Evolutionary conservation across 2,329 filamentous ascomycete species (phyloP), one percentile per base, ranked within the genome.

Genomic region (Neofusicoccum ribis): DNA sequence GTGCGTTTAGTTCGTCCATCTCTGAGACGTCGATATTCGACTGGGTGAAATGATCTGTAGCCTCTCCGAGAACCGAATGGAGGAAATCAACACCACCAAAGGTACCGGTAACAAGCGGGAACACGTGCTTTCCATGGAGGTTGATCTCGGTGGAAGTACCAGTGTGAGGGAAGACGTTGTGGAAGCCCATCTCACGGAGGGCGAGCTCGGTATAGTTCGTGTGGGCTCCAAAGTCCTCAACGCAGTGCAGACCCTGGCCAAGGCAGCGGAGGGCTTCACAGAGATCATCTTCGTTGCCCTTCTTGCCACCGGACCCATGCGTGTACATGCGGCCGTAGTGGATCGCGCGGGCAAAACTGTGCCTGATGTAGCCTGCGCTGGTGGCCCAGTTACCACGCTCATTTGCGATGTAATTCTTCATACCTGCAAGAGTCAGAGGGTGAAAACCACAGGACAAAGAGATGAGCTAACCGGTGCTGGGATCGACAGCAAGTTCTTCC

Each of bases 371-470:
- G 44, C 91, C 93, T 7, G 91, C 83, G 68, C 93, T 97, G 20
- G 95, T 99, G 1, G 93, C 92, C 91, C 93, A 97, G 46, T 87
- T 85, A 4, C 93, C 92, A 14, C 80, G 82, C 76, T 98, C 94
- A 72, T 97, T 98, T 67, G 94, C 89, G 70, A 99, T 98, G 77
- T 99, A 99, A 76, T 98, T 98, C 79, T 98, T 99, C 94, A 99
- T 97, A n/a, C 93, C 93, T 72, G 39, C 17, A 15, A 17, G 15
- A 9, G 34, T 67, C 47, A 67, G 39, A 31, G 14, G 11, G 6
- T 3, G 11, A 39, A 43, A 50, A 37, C 2, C 27, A 2, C 14
- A 14, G 8, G 9, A 7, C 3, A 3, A 27, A 47, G 8, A 23
- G 6, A 23, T 14, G 27, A 20, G 37, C 62, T 14, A 65, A 72